These are phyloP conservation scores for Botrytis tulipae DNA, from an alignment of 2,329 filamentous ascomycete genomes.

Conservation along the genomic window DNA sequence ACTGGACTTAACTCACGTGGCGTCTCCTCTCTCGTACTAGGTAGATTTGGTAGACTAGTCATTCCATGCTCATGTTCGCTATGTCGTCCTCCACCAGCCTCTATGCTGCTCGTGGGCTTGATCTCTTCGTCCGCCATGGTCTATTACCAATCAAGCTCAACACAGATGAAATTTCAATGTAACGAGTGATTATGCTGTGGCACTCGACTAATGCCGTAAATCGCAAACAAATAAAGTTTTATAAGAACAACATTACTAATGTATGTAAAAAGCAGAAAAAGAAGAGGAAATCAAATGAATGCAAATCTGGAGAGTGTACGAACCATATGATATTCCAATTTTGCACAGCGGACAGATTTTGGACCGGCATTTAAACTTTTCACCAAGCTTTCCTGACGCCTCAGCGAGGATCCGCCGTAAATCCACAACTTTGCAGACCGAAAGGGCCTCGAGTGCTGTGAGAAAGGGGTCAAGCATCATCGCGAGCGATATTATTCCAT, in stretches of 20 bases:
- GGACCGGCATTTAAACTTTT: constrained; percentile 1
- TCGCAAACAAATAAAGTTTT: neutral
- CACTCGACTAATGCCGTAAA: neutral
- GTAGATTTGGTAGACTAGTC: neutral
- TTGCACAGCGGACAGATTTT: neutral
- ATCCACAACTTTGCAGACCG: constrained; percentile 7
- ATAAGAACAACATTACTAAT: neutral
- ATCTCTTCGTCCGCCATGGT: constrained; percentile 14
- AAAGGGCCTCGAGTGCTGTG: neutral
- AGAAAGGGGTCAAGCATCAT: constrained; percentile 17
- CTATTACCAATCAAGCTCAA: neutral
- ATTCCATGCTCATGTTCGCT: constrained; percentile 11
- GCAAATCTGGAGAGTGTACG: constrained; percentile 3
- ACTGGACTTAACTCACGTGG: neutral
- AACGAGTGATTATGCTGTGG: neutral
- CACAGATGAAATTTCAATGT: neutral
- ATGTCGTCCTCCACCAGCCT: constrained; percentile 5
- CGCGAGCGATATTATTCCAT: neutral
- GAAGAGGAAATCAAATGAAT: neutral
- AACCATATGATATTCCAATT: neutral
- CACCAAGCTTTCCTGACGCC: constrained; percentile 10
- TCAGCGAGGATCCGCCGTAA: neutral
- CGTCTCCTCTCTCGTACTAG: constrained; percentile 1
- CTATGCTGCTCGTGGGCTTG: constrained; percentile 5
- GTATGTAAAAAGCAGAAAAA: neutral